Percentiles rank a stretch among this genome's conserved stretches.
Evolutionary conservation across 179 eudicot species (phyloP).

Genomic region (Spergularia azorica): DNA sequence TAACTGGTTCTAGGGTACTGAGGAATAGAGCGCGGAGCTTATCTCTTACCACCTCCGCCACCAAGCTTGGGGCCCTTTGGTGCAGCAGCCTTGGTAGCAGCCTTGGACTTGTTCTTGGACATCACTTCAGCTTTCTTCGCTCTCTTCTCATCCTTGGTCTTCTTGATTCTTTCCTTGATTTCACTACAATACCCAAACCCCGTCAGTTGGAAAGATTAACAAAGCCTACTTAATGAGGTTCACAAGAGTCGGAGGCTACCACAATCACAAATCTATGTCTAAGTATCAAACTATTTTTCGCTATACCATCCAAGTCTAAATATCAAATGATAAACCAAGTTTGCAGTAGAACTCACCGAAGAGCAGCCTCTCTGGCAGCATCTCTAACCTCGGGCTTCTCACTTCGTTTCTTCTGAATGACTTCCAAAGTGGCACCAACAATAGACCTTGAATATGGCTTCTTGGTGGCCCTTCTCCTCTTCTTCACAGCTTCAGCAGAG

Average conservation of each 20-base stretch:
- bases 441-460: slow-evolving; percentile 85
- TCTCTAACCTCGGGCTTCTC: slow-evolving; percentile 84
- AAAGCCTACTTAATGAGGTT: background rate
- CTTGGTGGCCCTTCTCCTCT: slow-evolving; percentile 79
- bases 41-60: slow-evolving; percentile 43
- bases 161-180: slow-evolving; percentile 68
- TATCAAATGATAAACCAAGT: too few species aligned
- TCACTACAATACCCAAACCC: slow-evolving; percentile 35
- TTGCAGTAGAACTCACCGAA: slow-evolving; percentile 42
- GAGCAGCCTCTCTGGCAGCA: slow-evolving; percentile 85
- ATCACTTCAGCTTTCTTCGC: slow-evolving; percentile 58
- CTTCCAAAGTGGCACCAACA: slow-evolving; percentile 84
- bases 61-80: slow-evolving; percentile 40
- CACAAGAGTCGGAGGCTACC: background rate
- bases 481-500: slow-evolving; percentile 73
- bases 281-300: too few species aligned
- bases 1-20: background rate
- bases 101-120: slow-evolving; percentile 37
- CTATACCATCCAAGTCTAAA: too few species aligned
- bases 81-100: slow-evolving; percentile 37
- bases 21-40: background rate
- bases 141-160: slow-evolving; percentile 64
- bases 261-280: too few species aligned
- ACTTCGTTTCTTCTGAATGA: slow-evolving; percentile 70
- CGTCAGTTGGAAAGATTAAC: background rate